A percentile compares a stretch with the other conserved stretches of the same genome.
phyloP scores from a whole-genome alignment of 75 land plant species.

The Sequoiadendron giganteum region DNA sequence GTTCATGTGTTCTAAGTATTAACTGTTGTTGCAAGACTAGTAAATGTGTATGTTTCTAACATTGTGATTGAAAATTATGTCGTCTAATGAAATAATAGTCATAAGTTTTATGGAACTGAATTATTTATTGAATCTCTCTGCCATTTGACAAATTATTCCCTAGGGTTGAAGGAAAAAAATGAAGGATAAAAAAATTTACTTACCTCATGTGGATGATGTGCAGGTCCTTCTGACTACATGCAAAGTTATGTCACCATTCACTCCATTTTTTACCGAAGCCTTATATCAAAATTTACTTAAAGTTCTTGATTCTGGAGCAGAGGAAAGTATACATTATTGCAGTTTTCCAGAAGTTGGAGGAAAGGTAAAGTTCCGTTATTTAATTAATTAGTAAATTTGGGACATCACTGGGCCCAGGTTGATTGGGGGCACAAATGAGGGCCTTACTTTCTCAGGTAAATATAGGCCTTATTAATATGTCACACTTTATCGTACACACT shows the following conservation, averaged over 20 bases:
- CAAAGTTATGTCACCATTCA: conserved; percentile 95
- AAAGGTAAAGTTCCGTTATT: conserved; percentile 42
- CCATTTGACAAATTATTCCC: neutral
- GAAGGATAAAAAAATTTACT: neutral
- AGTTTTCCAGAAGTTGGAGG: conserved; percentile 75
- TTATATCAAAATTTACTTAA: conserved; percentile 89
- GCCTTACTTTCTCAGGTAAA: neutral
- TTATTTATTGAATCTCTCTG: neutral
- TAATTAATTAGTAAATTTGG: conserved; percentile 1
- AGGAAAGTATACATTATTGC: conserved; percentile 94
- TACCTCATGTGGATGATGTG: neutral
- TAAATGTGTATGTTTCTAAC: too few species aligned
- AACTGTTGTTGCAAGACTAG: too few species aligned
- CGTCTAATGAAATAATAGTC: too few species aligned
- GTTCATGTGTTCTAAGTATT: too few species aligned
- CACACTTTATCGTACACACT: neutral
- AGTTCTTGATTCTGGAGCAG: conserved; percentile 37
- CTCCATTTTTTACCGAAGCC: conserved; percentile 95
- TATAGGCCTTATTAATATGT: neutral
- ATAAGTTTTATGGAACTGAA: neutral
- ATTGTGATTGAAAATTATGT: too few species aligned
- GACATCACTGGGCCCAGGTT: neutral
- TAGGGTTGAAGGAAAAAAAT: neutral
- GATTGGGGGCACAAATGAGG: neutral
- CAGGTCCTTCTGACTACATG: conserved; percentile 93